phyloP scores from a whole-genome alignment of 768 basidiomycete genomes.

The Boletus reticulatus region DNA sequence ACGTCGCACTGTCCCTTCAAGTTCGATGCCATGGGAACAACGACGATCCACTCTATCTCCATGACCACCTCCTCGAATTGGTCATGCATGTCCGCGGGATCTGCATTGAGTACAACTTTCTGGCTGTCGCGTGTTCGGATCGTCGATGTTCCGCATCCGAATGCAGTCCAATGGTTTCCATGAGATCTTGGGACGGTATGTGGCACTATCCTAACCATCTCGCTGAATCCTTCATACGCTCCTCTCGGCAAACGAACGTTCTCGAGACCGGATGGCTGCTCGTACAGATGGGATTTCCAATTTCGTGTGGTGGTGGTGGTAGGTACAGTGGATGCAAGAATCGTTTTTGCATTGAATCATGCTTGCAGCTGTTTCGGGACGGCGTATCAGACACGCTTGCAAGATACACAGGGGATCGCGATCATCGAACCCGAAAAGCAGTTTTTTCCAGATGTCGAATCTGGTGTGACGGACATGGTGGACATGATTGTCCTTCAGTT shows the following conservation, averaged over 20 bases:
- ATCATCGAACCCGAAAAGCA: conserved; percentile 14
- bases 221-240: too few relatives aligned
- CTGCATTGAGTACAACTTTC: too few relatives aligned
- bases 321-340: not conserved
- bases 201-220: not conserved
- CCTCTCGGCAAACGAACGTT: conserved; percentile 23
- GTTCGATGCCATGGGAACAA: conserved; percentile 5
- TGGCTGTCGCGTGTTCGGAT: conserved; percentile 23
- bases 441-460: conserved; percentile 16
- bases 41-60: too few relatives aligned
- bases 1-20: conserved; percentile 10
- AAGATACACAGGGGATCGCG: conserved; percentile 16
- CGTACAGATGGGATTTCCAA: conserved; percentile 32
- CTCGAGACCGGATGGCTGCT: conserved; percentile 28
- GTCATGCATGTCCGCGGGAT: too few relatives aligned
- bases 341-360: not conserved
- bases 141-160: conserved; percentile 30
- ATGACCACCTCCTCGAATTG: too few relatives aligned
- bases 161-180: conserved; percentile 21
- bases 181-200: conserved; percentile 19
- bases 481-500: conserved; percentile 26
- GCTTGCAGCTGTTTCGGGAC: conserved; percentile 13
- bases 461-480: conserved; percentile 18
- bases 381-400: conserved; percentile 17
- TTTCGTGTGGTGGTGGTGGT: conserved; percentile 12